phyloP scores from a whole-genome alignment of 768 basidiomycete species.

The Phallus indusiatus region DNA sequence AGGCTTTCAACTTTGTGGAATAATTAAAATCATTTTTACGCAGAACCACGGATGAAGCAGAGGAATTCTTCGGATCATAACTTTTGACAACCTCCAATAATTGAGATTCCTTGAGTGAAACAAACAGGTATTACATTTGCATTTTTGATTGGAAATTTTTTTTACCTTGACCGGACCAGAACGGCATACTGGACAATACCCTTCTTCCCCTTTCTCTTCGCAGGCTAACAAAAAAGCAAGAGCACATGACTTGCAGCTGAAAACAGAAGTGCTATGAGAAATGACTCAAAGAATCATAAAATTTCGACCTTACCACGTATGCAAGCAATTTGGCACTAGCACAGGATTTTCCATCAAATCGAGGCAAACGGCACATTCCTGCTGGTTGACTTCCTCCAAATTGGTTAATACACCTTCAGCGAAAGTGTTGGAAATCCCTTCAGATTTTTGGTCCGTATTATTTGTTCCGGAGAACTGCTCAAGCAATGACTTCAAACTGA shows the following conservation, averaged over 20 bases:
- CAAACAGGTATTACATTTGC: not conserved
- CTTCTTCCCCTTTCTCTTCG: slow-evolving; percentile 59
- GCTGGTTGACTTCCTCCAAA: slow-evolving; percentile 36
- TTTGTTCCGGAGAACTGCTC: slow-evolving; percentile 37
- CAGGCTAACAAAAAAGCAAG: slow-evolving; percentile 59
- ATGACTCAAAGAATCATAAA: not conserved
- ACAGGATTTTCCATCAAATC: slow-evolving; percentile 66
- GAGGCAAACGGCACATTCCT: slow-evolving; percentile 75
- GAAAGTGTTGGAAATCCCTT: slow-evolving; percentile 34
- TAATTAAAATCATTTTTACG: slow-evolving; percentile 79
- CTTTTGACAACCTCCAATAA: slow-evolving; percentile 49
- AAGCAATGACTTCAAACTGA: slow-evolving; percentile 55
- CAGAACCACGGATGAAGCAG: slow-evolving; percentile 41
- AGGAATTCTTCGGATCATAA: slow-evolving; percentile 13
- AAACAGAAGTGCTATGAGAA: not conserved
- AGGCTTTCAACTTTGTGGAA: slow-evolving; percentile 84
- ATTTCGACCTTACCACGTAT: slow-evolving; percentile 48
- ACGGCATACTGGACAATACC: slow-evolving; percentile 73
- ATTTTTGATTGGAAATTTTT: no score
- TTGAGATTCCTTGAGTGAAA: slow-evolving; percentile 45
- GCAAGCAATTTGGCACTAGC: slow-evolving; percentile 67
- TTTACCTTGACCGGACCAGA: slow-evolving; percentile 56
- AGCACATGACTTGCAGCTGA: slow-evolving; percentile 87
- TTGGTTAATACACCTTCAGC: slow-evolving; percentile 58
- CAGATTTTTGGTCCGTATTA: slow-evolving; percentile 16